phyloP scores from a whole-genome alignment of 1,284 basidiomycete species.

The Tylopilus orsonianus region DNA sequence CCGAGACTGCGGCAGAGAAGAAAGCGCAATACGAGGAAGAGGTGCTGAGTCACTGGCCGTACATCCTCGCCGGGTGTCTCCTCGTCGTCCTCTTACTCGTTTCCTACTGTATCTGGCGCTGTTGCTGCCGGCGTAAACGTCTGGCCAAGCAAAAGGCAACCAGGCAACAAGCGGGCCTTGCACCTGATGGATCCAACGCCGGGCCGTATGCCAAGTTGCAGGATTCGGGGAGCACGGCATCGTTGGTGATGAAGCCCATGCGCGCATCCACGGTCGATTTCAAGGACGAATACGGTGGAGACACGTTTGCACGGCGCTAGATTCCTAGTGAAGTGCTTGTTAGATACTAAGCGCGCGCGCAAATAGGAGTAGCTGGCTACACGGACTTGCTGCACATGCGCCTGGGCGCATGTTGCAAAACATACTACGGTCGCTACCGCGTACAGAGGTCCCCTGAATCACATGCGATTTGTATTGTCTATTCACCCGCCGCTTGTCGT shows the following conservation, averaged over 20 bases:
- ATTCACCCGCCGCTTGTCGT: no score
- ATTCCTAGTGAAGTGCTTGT: no score
- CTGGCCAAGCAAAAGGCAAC: constrained; percentile 23
- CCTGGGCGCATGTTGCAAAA: constrained; percentile 2
- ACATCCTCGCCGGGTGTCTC: constrained; percentile 68
- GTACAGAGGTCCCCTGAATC: no score
- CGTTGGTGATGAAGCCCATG: constrained; percentile 33
- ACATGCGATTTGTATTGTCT: constrained; percentile 5
- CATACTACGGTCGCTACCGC: not conserved
- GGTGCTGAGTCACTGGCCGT: constrained; percentile 72
- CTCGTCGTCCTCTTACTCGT: constrained; percentile 48
- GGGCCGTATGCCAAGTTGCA: constrained; percentile 28
- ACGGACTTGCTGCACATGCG: constrained; percentile 21
- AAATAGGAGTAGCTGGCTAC: constrained; percentile 35
- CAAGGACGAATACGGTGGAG: constrained; percentile 15
- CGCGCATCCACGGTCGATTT: constrained; percentile 18
- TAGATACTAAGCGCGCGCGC: constrained; percentile 13
- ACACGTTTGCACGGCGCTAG: constrained; percentile 15
- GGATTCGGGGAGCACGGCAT: constrained; percentile 28
- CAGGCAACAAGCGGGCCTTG: constrained; percentile 17
- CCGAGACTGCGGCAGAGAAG: constrained; percentile 63
- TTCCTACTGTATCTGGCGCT: constrained; percentile 59
- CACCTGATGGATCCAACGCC: not conserved
- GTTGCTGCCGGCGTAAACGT: constrained; percentile 52
- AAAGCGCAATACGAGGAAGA: constrained; percentile 68